These are phyloP conservation scores for Fusarium tricinctum DNA, from an alignment of 2,329 filamentous ascomycete genomes.

Conservation along the genomic window DNA sequence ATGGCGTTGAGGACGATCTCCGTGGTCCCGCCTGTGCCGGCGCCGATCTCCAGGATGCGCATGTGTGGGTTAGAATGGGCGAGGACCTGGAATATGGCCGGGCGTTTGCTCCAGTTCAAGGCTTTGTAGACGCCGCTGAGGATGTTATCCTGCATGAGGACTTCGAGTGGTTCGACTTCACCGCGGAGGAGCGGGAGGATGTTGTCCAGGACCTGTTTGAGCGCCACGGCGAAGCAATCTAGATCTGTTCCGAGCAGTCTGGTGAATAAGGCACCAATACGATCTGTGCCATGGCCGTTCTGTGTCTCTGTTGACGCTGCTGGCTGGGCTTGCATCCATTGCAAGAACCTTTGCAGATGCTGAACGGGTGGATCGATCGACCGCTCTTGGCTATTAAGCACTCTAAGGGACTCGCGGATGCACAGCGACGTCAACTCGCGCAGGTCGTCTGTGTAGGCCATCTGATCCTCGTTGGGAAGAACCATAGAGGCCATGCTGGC, in stretches of 20 bases:
- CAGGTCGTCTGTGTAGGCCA: slow-evolving; percentile 3
- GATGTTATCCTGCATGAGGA: slow-evolving; percentile 18
- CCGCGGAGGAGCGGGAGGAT: slow-evolving; percentile 21
- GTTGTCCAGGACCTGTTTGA: slow-evolving; percentile 16
- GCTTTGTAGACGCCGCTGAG: slow-evolving; percentile 14
- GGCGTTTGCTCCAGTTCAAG: slow-evolving; percentile 9
- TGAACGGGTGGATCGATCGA: not conserved
- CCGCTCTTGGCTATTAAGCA: slow-evolving; percentile 8
- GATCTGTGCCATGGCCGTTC: slow-evolving; percentile 8
- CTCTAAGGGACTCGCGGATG: slow-evolving; percentile 11
- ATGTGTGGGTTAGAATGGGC: slow-evolving; percentile 37
- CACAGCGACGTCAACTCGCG: slow-evolving; percentile 18
- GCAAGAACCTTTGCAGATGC: slow-evolving; percentile 16
- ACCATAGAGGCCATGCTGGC: slow-evolving; percentile 11
- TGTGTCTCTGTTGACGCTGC: slow-evolving; percentile 10
- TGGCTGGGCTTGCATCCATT: slow-evolving; percentile 25
- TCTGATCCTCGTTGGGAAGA: slow-evolving; percentile 8
- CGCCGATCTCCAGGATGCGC: slow-evolving; percentile 32
- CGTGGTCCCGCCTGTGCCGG: too few relatives aligned
- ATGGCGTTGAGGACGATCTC: slow-evolving; percentile 43
- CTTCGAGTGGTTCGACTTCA: slow-evolving; percentile 18
- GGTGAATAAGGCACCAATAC: slow-evolving; percentile 9
- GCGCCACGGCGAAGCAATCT: slow-evolving; percentile 12
- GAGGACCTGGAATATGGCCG: slow-evolving; percentile 12
- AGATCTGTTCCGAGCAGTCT: slow-evolving; percentile 10